phyloP scores from a whole-genome alignment of 768 basidiomycete genomes.

The Leccinum obscurum region DNA sequence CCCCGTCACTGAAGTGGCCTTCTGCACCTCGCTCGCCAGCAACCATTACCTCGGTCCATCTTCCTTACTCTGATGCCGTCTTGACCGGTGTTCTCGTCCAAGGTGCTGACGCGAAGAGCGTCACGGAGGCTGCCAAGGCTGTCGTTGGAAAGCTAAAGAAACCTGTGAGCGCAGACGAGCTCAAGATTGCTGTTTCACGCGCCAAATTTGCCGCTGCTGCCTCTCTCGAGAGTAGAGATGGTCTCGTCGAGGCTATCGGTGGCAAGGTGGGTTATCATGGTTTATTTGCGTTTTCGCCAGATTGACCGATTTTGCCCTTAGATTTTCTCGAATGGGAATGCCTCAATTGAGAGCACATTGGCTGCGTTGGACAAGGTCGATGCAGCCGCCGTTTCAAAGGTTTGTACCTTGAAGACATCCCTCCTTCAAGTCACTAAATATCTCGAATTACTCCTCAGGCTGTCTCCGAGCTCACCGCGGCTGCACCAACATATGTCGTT shows the following conservation, averaged over 20 bases:
- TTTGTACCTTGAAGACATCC: conserved; percentile 24
- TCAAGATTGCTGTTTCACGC: conserved; percentile 82
- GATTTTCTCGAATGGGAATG: conserved; percentile 60
- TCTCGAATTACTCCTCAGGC: conserved; percentile 36
- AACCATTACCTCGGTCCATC: conserved; percentile 69
- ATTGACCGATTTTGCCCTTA: conserved; percentile 27
- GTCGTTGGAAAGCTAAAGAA: conserved; percentile 66
- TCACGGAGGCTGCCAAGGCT: conserved; percentile 67
- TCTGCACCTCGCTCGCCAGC: conserved; percentile 57
- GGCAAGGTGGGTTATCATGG: conserved; percentile 50
- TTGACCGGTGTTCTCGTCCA: conserved; percentile 84
- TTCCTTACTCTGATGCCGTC: conserved; percentile 90
- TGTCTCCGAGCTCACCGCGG: conserved; percentile 61
- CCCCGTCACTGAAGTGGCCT: conserved; percentile 85
- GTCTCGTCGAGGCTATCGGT: conserved; percentile 60
- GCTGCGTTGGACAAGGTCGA: conserved; percentile 70
- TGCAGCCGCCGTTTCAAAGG: conserved; percentile 68
- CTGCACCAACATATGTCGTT: conserved; percentile 85
- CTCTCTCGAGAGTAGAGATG: conserved; percentile 67
- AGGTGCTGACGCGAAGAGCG: conserved; percentile 58
- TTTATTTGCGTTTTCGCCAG: conserved; percentile 7
- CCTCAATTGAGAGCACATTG: conserved; percentile 62
- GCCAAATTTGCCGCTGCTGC: conserved; percentile 84
- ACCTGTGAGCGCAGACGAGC: conserved; percentile 60
- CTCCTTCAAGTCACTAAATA: not conserved